A percentile compares a stretch with the other conserved stretches of the same genome.
These are phyloP conservation scores for Pholiota adiposa DNA, from an alignment of 1,284 basidiomycete species.

Conservation along the genomic window DNA sequence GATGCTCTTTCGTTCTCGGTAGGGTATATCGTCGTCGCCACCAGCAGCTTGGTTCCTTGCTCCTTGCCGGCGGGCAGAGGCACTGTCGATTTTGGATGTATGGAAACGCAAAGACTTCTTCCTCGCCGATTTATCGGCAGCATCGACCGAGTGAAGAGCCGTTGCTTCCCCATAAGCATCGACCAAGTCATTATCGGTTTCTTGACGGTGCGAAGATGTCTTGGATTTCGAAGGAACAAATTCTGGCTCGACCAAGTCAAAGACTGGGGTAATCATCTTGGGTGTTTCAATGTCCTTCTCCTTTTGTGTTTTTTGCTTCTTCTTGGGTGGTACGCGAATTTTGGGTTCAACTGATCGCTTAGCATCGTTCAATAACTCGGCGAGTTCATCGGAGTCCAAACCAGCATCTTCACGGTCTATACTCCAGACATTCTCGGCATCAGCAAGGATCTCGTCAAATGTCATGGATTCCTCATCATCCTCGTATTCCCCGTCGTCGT, in stretches of 20 bases:
- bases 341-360: slow-evolving; percentile 24
- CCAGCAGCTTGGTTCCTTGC: slow-evolving; percentile 67
- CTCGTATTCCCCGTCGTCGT: slow-evolving; percentile 25
- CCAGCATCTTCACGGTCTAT: slow-evolving; percentile 37
- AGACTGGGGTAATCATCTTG: slow-evolving; percentile 44
- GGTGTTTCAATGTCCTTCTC: slow-evolving; percentile 21
- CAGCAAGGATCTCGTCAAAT: slow-evolving; percentile 37
- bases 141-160: slow-evolving; percentile 71
- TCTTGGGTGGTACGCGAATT: slow-evolving; percentile 23
- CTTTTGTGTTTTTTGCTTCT: slow-evolving; percentile 2
- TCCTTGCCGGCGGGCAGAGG: slow-evolving; percentile 70
- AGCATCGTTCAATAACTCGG: slow-evolving; percentile 58
- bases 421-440: slow-evolving; percentile 38
- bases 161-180: slow-evolving; percentile 81
- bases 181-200: slow-evolving; percentile 29
- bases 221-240: slow-evolving; percentile 53
- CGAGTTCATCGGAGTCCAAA: slow-evolving; percentile 59
- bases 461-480: slow-evolving; percentile 41
- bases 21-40: slow-evolving; percentile 91
- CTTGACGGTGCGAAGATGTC: slow-evolving; percentile 29
- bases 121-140: slow-evolving; percentile 80
- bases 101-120: slow-evolving; percentile 87
- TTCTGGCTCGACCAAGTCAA: slow-evolving; percentile 77
- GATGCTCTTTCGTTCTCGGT: slow-evolving; percentile 68
- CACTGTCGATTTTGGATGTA: slow-evolving; percentile 79